Percentiles rank a stretch among this genome's conserved stretches.
Conservation (phyloP, 192 early-diverging fungal genomes). For the Phycomyces nitens region DNA sequence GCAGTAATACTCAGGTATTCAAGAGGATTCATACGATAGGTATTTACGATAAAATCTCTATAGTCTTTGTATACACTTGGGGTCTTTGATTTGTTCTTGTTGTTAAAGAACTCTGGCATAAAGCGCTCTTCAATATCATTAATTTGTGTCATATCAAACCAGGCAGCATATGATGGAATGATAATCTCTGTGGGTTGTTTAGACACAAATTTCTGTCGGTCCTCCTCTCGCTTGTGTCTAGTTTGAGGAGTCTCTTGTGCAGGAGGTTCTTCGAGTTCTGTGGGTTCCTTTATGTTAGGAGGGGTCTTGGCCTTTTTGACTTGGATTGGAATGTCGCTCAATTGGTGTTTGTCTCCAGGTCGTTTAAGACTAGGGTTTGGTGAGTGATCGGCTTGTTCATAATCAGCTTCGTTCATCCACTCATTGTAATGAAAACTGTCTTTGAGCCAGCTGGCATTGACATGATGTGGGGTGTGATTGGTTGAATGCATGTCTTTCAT, state of each 20-base stretch:
- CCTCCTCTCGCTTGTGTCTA: slow-evolving; percentile 40
- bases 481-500: slow-evolving; percentile 42
- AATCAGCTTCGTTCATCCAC: slow-evolving; percentile 60
- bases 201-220: slow-evolving; percentile 60
- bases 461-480: slow-evolving; percentile 51
- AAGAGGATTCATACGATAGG: slow-evolving; percentile 88
- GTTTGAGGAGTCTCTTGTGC: not conserved
- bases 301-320: slow-evolving; percentile 1
- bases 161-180: slow-evolving; percentile 90
- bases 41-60: slow-evolving; percentile 98
- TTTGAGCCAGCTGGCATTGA: slow-evolving; percentile 63
- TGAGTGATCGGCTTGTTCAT: slow-evolving; percentile 9
- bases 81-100: slow-evolving; percentile 90
- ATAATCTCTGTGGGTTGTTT: slow-evolving; percentile 73
- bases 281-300: not conserved
- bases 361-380: not conserved
- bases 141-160: slow-evolving; percentile 81
- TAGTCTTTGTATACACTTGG: slow-evolving; percentile 91
- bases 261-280: not conserved
- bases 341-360: not conserved
- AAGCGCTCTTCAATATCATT: slow-evolving; percentile 82
- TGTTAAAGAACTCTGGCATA: slow-evolving; percentile 96
- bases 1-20: slow-evolving; percentile 99
- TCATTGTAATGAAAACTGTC: slow-evolving; percentile 70
- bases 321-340: not conserved